Evolutionary conservation across 2,329 filamentous ascomycete species (phyloP).

Genomic region (Aspergillus sp.): DNA sequence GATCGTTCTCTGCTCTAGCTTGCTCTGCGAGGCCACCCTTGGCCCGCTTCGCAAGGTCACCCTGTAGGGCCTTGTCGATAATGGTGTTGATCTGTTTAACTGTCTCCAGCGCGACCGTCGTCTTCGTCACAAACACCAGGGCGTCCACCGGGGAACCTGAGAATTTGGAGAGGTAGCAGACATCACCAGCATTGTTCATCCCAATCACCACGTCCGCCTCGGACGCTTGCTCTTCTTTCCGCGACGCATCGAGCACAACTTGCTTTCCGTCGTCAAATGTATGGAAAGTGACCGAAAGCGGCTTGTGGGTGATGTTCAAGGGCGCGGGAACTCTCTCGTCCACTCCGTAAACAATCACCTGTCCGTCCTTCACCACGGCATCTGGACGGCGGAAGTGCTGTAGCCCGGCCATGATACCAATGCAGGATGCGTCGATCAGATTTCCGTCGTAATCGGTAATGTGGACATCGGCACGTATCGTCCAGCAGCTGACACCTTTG

Average conservation of each 20-base stretch:
- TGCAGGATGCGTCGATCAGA: conserved; percentile 79
- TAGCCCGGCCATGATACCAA: conserved; percentile 83
- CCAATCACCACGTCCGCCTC: conserved; percentile 74
- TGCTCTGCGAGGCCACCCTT: conserved; percentile 78
- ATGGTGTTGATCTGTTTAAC: conserved; percentile 76
- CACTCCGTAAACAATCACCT: conserved; percentile 77
- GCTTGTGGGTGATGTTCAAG: conserved; percentile 86
- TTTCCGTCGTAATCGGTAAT: conserved; percentile 89
- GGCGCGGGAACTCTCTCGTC: conserved; percentile 88
- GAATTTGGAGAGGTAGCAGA: conserved; percentile 88
- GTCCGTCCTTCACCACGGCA: conserved; percentile 79
- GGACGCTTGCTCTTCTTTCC: conserved; percentile 53
- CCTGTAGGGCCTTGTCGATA: conserved; percentile 70
- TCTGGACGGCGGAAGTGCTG: conserved; percentile 91
- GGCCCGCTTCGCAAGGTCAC: conserved; percentile 64
- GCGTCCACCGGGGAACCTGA: conserved; percentile 83
- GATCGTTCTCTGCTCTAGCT: conserved; percentile 80
- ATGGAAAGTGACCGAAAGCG: conserved; percentile 86
- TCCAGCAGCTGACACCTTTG: conserved; percentile 88
- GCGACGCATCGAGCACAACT: conserved; percentile 47
- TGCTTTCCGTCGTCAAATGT: conserved; percentile 62
- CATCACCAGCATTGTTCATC: conserved; percentile 83
- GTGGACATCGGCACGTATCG: conserved; percentile 86
- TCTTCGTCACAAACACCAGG: conserved; percentile 72
- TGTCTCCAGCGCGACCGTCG: conserved; percentile 71